phyloP scores from a whole-genome alignment of 2,329 filamentous ascomycete genomes.

The Ascochyta clinopodiicola region DNA sequence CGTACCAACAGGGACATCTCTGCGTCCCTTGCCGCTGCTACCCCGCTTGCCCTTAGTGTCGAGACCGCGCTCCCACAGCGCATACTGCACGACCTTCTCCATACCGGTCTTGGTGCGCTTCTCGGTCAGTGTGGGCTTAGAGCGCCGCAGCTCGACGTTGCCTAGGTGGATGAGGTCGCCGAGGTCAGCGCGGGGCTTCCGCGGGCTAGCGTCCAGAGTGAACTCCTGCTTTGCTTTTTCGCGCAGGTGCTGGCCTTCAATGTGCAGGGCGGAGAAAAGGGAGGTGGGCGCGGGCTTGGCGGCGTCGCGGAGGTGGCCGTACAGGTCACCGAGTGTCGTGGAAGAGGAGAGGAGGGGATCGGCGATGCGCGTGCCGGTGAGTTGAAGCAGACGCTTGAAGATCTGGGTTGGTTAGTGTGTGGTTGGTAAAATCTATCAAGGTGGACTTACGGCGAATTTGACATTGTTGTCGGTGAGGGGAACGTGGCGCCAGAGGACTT shows the following conservation, averaged over 20 bases:
- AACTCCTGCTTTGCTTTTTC: constrained; percentile 10
- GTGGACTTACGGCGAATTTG: constrained; percentile 46
- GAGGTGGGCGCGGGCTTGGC: constrained; percentile 56
- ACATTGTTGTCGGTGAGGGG: constrained; percentile 35
- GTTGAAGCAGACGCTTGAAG: constrained; percentile 78
- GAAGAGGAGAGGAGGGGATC: constrained; percentile 67
- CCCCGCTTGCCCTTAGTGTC: neutral
- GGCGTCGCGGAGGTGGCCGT: constrained; percentile 43
- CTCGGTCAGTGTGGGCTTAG: constrained; percentile 73
- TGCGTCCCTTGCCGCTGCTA: neutral
- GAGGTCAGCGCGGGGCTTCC: constrained; percentile 23
- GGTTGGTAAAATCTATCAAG: neutral
- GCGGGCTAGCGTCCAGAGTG: neutral
- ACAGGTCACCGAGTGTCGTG: constrained; percentile 48
- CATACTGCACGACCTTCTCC: constrained; percentile 80
- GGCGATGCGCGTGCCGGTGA: constrained; percentile 77
- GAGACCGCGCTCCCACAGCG: constrained; percentile 56
- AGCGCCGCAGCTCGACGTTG: constrained; percentile 73
- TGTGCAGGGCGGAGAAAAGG: constrained; percentile 65
- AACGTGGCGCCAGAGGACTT: constrained; percentile 36
- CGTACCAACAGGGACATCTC: constrained; percentile 5
- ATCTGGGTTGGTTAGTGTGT: constrained; percentile 62
- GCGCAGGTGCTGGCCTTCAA: constrained; percentile 32
- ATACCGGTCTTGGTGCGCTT: constrained; percentile 74
- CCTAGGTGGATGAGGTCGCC: constrained; percentile 36